phyloP scores from a whole-genome alignment of 805 yeast genomes.

The Candida manassasensis region DNA sequence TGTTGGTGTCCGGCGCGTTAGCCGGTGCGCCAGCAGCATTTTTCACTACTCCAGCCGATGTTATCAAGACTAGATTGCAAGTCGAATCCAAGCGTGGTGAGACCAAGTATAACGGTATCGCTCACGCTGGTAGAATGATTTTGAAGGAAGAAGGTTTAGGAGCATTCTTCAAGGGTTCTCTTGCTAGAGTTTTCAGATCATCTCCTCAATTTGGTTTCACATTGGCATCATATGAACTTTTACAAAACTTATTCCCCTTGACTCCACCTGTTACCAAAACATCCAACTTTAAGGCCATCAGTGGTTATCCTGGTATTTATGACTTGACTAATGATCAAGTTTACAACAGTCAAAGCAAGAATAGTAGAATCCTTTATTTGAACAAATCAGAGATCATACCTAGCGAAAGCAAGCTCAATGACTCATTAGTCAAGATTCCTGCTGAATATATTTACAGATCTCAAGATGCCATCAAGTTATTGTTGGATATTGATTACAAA shows the following conservation, averaged over 20 bases:
- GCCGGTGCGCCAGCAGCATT: conserved; percentile 99
- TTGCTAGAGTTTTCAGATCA: conserved; percentile 90
- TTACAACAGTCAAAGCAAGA: conserved; percentile 33
- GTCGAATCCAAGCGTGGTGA: conserved; percentile 76
- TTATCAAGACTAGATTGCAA: conserved; percentile 91
- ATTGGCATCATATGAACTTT: conserved; percentile 91
- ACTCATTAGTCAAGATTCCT: conserved; percentile 40
- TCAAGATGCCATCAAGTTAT: conserved; percentile 55
- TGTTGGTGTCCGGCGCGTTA: conserved; percentile 81
- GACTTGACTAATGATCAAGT: conserved; percentile 42
- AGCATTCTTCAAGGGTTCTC: conserved; percentile 94
- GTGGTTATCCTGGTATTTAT: conserved; percentile 44
- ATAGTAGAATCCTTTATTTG: conserved; percentile 33
- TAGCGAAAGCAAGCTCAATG: conserved; percentile 21
- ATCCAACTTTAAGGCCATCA: conserved; percentile 39
- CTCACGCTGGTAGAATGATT: conserved; percentile 72
- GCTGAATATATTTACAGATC: conserved; percentile 50
- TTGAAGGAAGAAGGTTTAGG: conserved; percentile 74
- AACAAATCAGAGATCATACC: conserved; percentile 16
- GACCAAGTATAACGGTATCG: conserved; percentile 68
- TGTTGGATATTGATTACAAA: conserved; percentile 59
- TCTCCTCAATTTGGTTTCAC: conserved; percentile 98
- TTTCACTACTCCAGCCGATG: conserved; percentile 95
- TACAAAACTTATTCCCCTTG: conserved; percentile 75
- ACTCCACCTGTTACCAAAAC: conserved; percentile 44